Evolutionary conservation across 495 filamentous ascomycete species (phyloP).

Genomic region (Talaromyces ruber): DNA sequence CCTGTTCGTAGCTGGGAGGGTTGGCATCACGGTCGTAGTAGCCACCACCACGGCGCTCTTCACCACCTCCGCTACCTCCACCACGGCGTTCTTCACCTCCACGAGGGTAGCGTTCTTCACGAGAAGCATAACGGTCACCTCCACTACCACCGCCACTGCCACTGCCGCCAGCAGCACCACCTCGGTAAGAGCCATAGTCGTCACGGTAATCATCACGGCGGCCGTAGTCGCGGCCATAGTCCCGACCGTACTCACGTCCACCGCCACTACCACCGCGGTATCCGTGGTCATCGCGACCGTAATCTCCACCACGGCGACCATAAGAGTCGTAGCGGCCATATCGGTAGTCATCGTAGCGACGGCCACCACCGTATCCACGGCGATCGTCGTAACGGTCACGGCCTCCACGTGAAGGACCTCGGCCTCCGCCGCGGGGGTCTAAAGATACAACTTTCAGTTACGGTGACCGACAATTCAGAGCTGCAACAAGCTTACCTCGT

Average conservation of each 20-base stretch:
- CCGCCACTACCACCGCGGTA: constrained; percentile 40
- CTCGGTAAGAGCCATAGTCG: constrained; percentile 38
- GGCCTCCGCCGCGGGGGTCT: constrained; percentile 27
- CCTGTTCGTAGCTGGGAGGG: constrained; percentile 40
- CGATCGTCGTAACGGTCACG: constrained; percentile 21
- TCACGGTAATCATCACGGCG: constrained; percentile 24
- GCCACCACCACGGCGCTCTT: constrained; percentile 30
- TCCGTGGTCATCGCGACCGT: constrained; percentile 49
- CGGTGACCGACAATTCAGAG: not conserved
- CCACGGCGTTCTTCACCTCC: constrained; percentile 54
- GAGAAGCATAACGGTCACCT: constrained; percentile 57
- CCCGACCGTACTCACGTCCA: constrained; percentile 45
- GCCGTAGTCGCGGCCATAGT: constrained; percentile 41
- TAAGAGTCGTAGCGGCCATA: constrained; percentile 49
- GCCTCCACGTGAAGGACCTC: constrained; percentile 39
- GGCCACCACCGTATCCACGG: constrained; percentile 8
- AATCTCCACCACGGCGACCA: constrained; percentile 43
- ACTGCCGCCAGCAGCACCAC: constrained; percentile 48
- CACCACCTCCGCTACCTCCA: constrained; percentile 40
- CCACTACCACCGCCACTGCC: constrained; percentile 42
- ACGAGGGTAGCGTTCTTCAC: constrained; percentile 58
- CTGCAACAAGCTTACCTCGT: constrained; percentile 60
- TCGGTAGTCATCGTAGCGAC: constrained; percentile 39
- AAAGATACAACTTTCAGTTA: not conserved
- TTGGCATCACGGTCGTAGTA: constrained; percentile 39